phyloP scores from a whole-genome alignment of 2,329 filamentous ascomycete genomes.

The Zymoseptoria pseudotritici region DNA sequence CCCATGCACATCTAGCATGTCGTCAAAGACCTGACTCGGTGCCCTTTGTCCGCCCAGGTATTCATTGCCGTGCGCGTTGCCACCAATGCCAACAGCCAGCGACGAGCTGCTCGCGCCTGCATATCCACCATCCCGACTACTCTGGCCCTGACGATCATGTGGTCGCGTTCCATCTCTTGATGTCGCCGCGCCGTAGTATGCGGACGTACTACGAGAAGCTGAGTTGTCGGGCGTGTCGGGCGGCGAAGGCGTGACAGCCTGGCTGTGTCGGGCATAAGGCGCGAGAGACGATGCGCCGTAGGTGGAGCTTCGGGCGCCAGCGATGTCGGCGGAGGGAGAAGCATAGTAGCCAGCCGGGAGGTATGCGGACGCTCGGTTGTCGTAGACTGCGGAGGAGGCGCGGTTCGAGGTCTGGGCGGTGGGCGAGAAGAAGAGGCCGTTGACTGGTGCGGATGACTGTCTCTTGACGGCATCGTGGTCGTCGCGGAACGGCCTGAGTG shows the following conservation, averaged over 20 bases:
- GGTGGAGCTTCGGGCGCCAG: conserved; percentile 37
- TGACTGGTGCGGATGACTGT: conserved; percentile 49
- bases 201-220: conserved; percentile 10
- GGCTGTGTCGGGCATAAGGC: conserved; percentile 24
- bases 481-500: conserved; percentile 27
- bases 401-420: conserved; percentile 57
- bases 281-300: conserved; percentile 32
- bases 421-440: conserved; percentile 88
- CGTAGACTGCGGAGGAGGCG: conserved; percentile 24
- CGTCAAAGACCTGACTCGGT: conserved; percentile 83
- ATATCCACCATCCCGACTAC: conserved; percentile 1
- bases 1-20: conserved; percentile 71
- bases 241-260: conserved; percentile 17
- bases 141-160: conserved; percentile 1
- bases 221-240: conserved; percentile 21
- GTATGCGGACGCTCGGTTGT: conserved; percentile 66
- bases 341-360: conserved; percentile 89
- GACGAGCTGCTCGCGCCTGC: conserved; percentile 29
- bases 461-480: conserved; percentile 17
- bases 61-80: conserved; percentile 35
- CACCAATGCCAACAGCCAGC: conserved; percentile 24
- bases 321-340: conserved; percentile 47
- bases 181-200: conserved; percentile 6
- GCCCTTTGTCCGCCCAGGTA: conserved; percentile 61
- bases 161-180: conserved; percentile 9